Evolutionary conservation across 2,329 filamentous ascomycete genomes (phyloP), one percentile per base, ranked within the genome.

Genomic region (Metarhizium brunneum): DNA sequence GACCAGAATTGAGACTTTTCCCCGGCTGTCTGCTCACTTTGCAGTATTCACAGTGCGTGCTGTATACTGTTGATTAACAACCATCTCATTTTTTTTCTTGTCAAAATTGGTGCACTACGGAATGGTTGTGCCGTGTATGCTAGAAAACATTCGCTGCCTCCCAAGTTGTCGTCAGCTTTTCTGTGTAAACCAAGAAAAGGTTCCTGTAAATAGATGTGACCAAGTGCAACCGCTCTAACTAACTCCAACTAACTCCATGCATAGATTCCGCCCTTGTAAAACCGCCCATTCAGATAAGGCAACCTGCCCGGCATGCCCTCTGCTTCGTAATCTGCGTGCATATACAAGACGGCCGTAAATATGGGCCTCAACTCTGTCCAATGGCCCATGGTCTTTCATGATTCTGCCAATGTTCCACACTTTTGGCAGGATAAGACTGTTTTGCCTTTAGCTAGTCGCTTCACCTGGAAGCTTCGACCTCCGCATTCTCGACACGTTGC

Each of bases 371-470:
- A 8, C 20, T 14, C 25, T 48, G 45, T 32, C 25, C 47, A 49
- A 16, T 16, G n/a, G 13, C 4, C n/a, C 30, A 20, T 16, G 2
- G 2, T 20, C 32, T 6, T 25, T 50, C 20, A 40, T 29, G 18
- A 14, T 29, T 43, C 40, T 53, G 43, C 7, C 16, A 20, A 20
- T 18, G 54, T 40, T 16, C 56, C 54, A 38, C 51, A 53, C 52
- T 57, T 54, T n/a, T 57, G 47, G 51, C 58, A 60, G 32, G 53
- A 54, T 51, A 57, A 55, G 48, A 50, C 49, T 42, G 52, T 48
- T 47, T 55, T 53, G 25, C 58, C 48, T 42, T 58, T 59, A 14
- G 50, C 18, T 16, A 51, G 54, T 51, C 53, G 52, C 29, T 56
- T 55, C 8, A 14, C 25, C 47, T 52, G 38, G n/a, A 58, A 47